A percentile compares a stretch with the other conserved stretches of the same genome.
Evolutionary conservation across 1,139 yeast genomes (phyloP).

Genomic region (Blastobotrys capitulatus): DNA sequence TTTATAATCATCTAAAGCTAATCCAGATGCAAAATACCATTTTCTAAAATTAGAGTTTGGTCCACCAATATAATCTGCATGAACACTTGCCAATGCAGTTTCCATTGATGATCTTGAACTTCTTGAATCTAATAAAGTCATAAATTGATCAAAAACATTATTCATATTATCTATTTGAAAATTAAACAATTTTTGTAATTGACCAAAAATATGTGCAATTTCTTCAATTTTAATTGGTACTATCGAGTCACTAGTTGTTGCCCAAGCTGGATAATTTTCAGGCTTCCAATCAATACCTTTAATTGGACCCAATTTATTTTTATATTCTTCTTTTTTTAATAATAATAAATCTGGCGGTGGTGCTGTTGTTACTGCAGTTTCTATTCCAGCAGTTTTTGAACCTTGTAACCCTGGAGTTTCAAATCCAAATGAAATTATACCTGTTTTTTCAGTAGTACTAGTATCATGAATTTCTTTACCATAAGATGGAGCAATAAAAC

Average conservation of each 20-base stretch:
- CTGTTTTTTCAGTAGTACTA: background rate
- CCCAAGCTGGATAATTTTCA: slow-evolving; percentile 62
- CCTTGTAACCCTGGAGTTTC: slow-evolving; percentile 3
- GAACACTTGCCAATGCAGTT: slow-evolving; percentile 62
- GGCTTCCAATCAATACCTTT: slow-evolving; percentile 34
- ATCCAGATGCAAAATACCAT: slow-evolving; percentile 67
- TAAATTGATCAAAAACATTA: slow-evolving; percentile 69
- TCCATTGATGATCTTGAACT: slow-evolving; percentile 72
- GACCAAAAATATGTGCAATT: slow-evolving; percentile 59
- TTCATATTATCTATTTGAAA: slow-evolving; percentile 73
- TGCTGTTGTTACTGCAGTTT: background rate
- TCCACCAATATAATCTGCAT: slow-evolving; percentile 76
- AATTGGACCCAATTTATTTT: background rate
- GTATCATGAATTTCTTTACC: background rate
- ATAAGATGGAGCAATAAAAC: background rate
- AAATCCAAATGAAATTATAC: slow-evolving; percentile 1
- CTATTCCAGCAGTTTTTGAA: background rate
- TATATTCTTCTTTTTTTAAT: background rate
- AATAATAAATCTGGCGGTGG: background rate
- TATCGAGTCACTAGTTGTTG: slow-evolving; percentile 27
- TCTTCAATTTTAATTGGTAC: slow-evolving; percentile 44
- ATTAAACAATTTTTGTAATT: slow-evolving; percentile 59
- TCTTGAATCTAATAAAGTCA: slow-evolving; percentile 71
- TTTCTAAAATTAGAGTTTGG: slow-evolving; percentile 57
- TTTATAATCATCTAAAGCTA: slow-evolving; percentile 37